Base-by-base conservation (phyloP, 176 grass and related monocot species). In the Eleusine indica region DNA sequence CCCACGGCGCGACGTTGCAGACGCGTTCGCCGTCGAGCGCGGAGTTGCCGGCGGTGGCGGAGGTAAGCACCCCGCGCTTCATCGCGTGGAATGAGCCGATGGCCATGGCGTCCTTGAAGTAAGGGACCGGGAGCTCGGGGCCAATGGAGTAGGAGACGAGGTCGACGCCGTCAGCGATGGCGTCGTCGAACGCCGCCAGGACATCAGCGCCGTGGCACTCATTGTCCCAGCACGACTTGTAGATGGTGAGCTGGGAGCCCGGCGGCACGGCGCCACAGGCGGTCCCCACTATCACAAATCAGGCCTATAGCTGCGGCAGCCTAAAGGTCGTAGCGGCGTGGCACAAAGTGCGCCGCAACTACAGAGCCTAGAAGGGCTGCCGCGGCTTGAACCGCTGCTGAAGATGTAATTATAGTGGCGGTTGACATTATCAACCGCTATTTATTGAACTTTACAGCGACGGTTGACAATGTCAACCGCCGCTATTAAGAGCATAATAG, bases 121-220 rank as follows among this genome's bases (percentile, higher is more conserved):
- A 85, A 22, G 5, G 5, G 0, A 4, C 66, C 88, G 0, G 86
- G 12, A 0, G 88, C 86, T 8, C n/a, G n/a, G n/a, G n/a, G 88
- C 35, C 38, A 21, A 60, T 60, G 7, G 56, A 60, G 56, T 22
- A 60, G 56, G 88, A 86, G 46, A 86, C 10, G 9, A 86, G 9
- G 80, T 90, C 84, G 6, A 86, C 84, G 35, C 88, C 84, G 75
- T 90, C 88, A 14, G 74, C 74, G 66, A 90, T 52, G 15, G 88
- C 88, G 48, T 90, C 79, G 49, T 90, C 84, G 60, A 86, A 70
- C 6, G 73, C 88, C 7, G 84, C 88, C 19, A 90, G 69, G 48
- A 90, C 54, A 80, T 86, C 69, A 11, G n/a, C 48, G 17, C 29
- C 22, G 7, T 21, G 63, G 74, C 61, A 54, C 0, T 16, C 14